Percentiles rank a stretch among this genome's conserved stretches.
Evolutionary conservation across 2,329 filamentous ascomycete species (phyloP).

Genomic region (Diaporthe sp.): DNA sequence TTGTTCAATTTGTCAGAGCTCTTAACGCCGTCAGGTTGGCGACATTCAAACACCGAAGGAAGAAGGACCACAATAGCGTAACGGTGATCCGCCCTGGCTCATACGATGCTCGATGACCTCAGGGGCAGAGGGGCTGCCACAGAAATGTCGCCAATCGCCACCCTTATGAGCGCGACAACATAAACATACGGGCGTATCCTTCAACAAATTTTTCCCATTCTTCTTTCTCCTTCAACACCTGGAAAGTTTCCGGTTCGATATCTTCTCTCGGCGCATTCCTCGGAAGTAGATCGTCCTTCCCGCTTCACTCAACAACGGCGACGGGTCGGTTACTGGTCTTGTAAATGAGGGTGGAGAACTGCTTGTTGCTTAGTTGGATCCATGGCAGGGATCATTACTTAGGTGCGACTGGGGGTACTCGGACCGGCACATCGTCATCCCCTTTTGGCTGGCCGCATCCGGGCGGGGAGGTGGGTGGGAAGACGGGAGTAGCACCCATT

Average conservation of each 20-base stretch:
- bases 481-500: background rate
- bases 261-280: constrained; percentile 13
- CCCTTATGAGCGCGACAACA: background rate
- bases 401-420: constrained; percentile 4
- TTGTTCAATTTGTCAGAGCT: background rate
- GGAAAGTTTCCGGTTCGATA: background rate
- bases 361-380: constrained; percentile 25
- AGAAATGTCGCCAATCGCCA: background rate
- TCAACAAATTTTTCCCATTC: background rate
- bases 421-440: constrained; percentile 9
- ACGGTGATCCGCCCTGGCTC: constrained; percentile 15
- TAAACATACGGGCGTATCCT: background rate
- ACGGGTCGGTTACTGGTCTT: background rate
- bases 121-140: background rate
- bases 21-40: background rate
- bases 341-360: constrained; percentile 15
- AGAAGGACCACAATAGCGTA: background rate
- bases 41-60: constrained; percentile 1
- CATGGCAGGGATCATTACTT: constrained; percentile 22
- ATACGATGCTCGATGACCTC: background rate
- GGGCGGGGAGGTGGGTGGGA: background rate
- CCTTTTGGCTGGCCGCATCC: constrained; percentile 10
- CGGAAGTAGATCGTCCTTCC: background rate
- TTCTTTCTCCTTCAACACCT: background rate
- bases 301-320: background rate